Conservation (phyloP, 2,329 filamentous ascomycete genomes). For the Capronia coronata region DNA sequence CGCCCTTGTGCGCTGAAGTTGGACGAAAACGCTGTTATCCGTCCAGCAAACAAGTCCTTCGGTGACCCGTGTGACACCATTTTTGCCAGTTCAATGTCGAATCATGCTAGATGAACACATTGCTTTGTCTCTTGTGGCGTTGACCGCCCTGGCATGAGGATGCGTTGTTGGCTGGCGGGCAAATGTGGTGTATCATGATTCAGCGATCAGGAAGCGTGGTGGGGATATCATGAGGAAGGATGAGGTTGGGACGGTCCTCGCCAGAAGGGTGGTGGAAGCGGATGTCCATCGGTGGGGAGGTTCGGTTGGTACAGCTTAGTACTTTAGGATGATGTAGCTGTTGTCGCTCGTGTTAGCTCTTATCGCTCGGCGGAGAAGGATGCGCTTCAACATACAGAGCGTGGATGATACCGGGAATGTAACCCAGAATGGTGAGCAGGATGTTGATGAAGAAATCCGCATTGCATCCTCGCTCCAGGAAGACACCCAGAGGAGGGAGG, state of each 20-base stretch:
- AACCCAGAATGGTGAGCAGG: slow-evolving; percentile 70
- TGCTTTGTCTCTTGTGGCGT: slow-evolving; percentile 1
- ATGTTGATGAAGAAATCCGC: slow-evolving; percentile 89
- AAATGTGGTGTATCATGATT: slow-evolving; percentile 16
- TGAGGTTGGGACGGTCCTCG: slow-evolving; percentile 25
- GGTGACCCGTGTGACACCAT: slow-evolving; percentile 13
- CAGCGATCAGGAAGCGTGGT: slow-evolving; percentile 13
- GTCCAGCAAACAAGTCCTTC: slow-evolving; percentile 19
- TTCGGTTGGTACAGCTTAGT: slow-evolving; percentile 47
- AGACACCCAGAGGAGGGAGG: slow-evolving; percentile 84
- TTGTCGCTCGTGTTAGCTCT: slow-evolving; percentile 15
- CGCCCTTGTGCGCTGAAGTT: slow-evolving; percentile 13
- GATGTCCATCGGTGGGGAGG: slow-evolving; percentile 27
- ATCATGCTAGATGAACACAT: not conserved
- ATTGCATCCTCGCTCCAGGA: slow-evolving; percentile 86
- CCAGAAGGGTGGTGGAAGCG: slow-evolving; percentile 15
- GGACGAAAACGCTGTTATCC: slow-evolving; percentile 18
- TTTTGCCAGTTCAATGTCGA: slow-evolving; percentile 7
- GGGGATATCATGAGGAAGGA: slow-evolving; percentile 22
- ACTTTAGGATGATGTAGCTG: slow-evolving; percentile 83
- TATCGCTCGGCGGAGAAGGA: not conserved
- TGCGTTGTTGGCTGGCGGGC: slow-evolving; percentile 1
- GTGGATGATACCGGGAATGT: slow-evolving; percentile 82
- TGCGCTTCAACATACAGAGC: slow-evolving; percentile 58
- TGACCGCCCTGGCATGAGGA: slow-evolving; percentile 4